Percentiles rank a stretch among this genome's conserved stretches.
Evolutionary conservation across 371 early-diverging fungal genomes (phyloP).

Genomic region (Paraphysoderma sedebokerense): DNA sequence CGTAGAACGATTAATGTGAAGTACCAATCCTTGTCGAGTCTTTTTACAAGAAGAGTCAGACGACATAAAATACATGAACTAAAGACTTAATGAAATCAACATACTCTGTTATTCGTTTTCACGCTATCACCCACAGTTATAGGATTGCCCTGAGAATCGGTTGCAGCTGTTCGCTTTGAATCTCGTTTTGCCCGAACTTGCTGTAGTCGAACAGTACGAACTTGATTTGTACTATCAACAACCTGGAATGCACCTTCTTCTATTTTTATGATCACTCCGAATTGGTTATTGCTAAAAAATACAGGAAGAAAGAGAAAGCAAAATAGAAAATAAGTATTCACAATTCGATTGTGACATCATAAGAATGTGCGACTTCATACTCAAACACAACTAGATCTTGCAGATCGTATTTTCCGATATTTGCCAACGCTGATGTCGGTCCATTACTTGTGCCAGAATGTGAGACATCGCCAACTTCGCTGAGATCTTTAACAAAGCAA

Average conservation of each 20-base stretch:
- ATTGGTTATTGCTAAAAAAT: slow-evolving; percentile 2
- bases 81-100: too few species aligned
- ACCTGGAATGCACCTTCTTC: slow-evolving; percentile 56
- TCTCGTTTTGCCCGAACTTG: slow-evolving; percentile 49
- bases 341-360: neutral
- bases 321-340: neutral
- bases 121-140: slow-evolving; percentile 68
- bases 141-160: slow-evolving; percentile 54
- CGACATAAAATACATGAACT: too few species aligned
- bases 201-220: slow-evolving; percentile 45
- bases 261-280: slow-evolving; percentile 72
- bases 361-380: slow-evolving; percentile 18
- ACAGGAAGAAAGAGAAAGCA: neutral
- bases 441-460: neutral
- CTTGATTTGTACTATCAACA: slow-evolving; percentile 58
- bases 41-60: too few species aligned
- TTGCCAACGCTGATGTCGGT: neutral
- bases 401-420: slow-evolving; percentile 41
- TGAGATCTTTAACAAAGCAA: slow-evolving; percentile 78
- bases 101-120: slow-evolving; percentile 41
- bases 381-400: slow-evolving; percentile 75
- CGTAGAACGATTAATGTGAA: slow-evolving; percentile 46
- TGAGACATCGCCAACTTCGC: slow-evolving; percentile 42
- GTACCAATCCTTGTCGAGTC: slow-evolving; percentile 35
- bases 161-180: slow-evolving; percentile 47